phyloP scores from a whole-genome alignment of 2,329 filamentous ascomycete species.

The Myriangium duriaei region DNA sequence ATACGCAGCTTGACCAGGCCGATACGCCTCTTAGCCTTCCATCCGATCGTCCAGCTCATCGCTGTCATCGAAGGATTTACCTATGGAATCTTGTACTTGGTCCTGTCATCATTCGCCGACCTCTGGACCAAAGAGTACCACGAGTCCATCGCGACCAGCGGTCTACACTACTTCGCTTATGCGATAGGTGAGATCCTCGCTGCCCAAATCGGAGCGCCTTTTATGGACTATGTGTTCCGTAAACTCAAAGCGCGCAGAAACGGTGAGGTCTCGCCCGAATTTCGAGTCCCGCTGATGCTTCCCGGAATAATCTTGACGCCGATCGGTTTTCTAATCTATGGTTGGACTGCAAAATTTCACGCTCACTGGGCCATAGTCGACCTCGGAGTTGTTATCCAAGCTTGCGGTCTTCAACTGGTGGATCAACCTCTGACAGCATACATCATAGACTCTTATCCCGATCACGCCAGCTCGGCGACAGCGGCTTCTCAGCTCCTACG shows the following conservation, averaged over 20 bases:
- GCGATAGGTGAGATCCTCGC: conserved; percentile 41
- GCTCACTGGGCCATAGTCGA: conserved; percentile 27
- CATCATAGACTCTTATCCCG: conserved; percentile 34
- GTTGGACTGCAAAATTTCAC: conserved; percentile 30
- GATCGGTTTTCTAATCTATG: conserved; percentile 31
- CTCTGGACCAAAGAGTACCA: conserved; percentile 43
- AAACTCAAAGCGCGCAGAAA: conserved; percentile 8
- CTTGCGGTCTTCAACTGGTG: conserved; percentile 11
- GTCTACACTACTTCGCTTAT: conserved; percentile 46
- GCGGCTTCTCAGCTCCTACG: conserved; percentile 35
- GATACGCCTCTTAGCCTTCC: conserved; percentile 38
- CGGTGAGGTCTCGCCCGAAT: conserved; percentile 13
- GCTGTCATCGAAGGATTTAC: conserved; percentile 39
- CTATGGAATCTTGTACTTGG: conserved; percentile 46
- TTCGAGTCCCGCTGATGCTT: conserved; percentile 16
- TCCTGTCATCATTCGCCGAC: conserved; percentile 42
- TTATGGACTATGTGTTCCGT: conserved; percentile 10
- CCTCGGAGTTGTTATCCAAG: conserved; percentile 14
- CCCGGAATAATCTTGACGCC: conserved; percentile 12
- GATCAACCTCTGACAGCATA: conserved; percentile 22
- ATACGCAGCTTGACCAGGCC: conserved; percentile 34
- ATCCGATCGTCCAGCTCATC: conserved; percentile 43
- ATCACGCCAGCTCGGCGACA: conserved; percentile 36
- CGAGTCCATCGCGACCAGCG: conserved; percentile 42
- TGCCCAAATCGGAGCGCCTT: conserved; percentile 25